phyloP scores from a whole-genome alignment of 1,284 basidiomycete genomes.

The Ceratobasidium sp. region DNA sequence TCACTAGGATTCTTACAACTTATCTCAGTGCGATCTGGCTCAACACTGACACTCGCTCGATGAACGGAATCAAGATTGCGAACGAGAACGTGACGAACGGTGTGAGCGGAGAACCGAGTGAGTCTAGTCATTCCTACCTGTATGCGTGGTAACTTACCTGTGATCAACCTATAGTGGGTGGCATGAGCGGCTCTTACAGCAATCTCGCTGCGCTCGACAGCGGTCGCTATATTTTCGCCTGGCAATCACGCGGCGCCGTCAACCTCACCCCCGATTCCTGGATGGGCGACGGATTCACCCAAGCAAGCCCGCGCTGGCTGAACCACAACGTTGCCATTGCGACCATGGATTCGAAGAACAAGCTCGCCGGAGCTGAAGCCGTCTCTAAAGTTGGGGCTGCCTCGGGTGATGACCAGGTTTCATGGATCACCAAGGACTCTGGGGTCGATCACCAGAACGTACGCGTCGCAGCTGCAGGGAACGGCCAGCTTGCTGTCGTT shows the following conservation, averaged over 20 bases:
- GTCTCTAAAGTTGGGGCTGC: constrained; percentile 22
- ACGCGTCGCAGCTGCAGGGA: constrained; percentile 12
- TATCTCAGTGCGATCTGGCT: constrained; percentile 22
- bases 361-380: constrained; percentile 18
- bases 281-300: constrained; percentile 27
- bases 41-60: constrained; percentile 20
- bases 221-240: constrained; percentile 22
- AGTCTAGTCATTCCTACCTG: not conserved
- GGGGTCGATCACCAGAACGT: constrained; percentile 21
- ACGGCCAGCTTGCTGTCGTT: constrained; percentile 24
- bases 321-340: constrained; percentile 37
- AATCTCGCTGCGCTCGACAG: constrained; percentile 15
- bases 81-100: constrained; percentile 29
- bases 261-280: constrained; percentile 4
- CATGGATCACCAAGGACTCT: constrained; percentile 30
- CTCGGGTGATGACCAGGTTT: constrained; percentile 21
- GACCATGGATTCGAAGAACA: constrained; percentile 28
- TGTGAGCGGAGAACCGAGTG: constrained; percentile 21
- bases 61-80: constrained; percentile 29
- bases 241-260: constrained; percentile 20
- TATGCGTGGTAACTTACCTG: not conserved
- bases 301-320: constrained; percentile 26
- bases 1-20: not conserved
- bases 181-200: constrained; percentile 24
- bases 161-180: not conserved